These are phyloP conservation scores for Fusarium tricinctum DNA, from an alignment of 2,329 filamentous ascomycete genomes.

Conservation along the genomic window DNA sequence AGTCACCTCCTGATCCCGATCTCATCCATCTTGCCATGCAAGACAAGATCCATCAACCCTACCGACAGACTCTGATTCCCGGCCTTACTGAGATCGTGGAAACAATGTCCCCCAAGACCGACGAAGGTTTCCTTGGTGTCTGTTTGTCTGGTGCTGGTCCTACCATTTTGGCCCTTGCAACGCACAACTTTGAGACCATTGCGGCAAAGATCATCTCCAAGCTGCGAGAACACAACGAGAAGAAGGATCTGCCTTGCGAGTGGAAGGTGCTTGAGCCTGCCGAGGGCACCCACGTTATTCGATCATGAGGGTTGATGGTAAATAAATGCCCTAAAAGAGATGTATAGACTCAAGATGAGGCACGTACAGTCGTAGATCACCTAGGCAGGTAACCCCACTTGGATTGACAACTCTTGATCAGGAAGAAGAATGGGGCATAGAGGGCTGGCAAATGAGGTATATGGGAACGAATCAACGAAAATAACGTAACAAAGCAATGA, in stretches of 20 bases:
- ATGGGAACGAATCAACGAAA: constrained; percentile 21
- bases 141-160: constrained; percentile 96
- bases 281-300: constrained; percentile 71
- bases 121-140: constrained; percentile 91
- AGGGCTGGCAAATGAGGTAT: not conserved
- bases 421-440: not conserved
- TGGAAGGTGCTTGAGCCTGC: constrained; percentile 93
- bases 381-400: not conserved
- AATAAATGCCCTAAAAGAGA: not conserved
- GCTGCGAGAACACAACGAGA: constrained; percentile 72
- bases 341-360: not conserved
- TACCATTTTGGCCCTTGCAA: constrained; percentile 93
- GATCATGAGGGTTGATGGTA: constrained; percentile 43
- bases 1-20: constrained; percentile 90
- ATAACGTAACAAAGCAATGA: constrained; percentile 1
- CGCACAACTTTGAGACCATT: constrained; percentile 88
- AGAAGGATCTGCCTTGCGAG: constrained; percentile 79
- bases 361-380: constrained; percentile 20
- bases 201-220: constrained; percentile 81
- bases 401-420: not conserved
- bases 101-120: constrained; percentile 88
- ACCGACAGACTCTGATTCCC: constrained; percentile 91
- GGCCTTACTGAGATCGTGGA: constrained; percentile 91
- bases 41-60: constrained; percentile 97
- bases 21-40: constrained; percentile 99